Conservation (phyloP, 257 asterid species). For the Nicotiana undulata region DNA sequence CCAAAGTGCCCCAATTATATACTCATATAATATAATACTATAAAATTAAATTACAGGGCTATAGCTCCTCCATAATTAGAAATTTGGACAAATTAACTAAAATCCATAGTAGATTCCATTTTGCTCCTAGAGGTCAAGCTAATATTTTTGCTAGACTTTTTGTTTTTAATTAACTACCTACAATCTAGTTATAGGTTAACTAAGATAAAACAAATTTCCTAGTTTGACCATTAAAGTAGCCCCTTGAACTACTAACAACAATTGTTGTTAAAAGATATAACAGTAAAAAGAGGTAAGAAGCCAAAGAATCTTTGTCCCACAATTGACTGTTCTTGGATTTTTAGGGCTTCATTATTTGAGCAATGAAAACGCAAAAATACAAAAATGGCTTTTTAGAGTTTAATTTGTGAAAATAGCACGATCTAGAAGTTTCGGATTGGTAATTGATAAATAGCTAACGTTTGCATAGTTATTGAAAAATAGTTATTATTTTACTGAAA, state of each 20-base stretch:
- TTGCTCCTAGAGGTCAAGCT: slow-evolving; percentile 1
- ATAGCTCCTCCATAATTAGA: neutral
- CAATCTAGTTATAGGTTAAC: neutral
- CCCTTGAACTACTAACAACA: slow-evolving; percentile 14
- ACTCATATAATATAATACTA: neutral
- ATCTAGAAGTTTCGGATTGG: too few species aligned
- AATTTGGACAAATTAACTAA: neutral
- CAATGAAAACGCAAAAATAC: neutral
- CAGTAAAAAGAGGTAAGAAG: slow-evolving; percentile 12
- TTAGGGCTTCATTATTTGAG: neutral
- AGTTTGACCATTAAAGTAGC: slow-evolving; percentile 3
- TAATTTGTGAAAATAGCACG: too few species aligned
- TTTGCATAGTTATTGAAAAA: too few species aligned
- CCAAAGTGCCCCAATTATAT: neutral
- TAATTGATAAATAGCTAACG: too few species aligned
- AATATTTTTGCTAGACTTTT: neutral
- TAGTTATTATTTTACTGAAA: too few species aligned
- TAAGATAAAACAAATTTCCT: neutral
- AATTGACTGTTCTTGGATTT: neutral
- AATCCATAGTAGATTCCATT: slow-evolving; percentile 1
- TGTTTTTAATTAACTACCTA: neutral
- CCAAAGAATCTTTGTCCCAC: neutral
- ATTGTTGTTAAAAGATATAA: neutral
- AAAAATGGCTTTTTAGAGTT: neutral
- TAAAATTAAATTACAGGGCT: neutral